These are phyloP conservation scores for Fagus sylvatica DNA, from an alignment of 306 rosid species.

Conservation along the genomic window DNA sequence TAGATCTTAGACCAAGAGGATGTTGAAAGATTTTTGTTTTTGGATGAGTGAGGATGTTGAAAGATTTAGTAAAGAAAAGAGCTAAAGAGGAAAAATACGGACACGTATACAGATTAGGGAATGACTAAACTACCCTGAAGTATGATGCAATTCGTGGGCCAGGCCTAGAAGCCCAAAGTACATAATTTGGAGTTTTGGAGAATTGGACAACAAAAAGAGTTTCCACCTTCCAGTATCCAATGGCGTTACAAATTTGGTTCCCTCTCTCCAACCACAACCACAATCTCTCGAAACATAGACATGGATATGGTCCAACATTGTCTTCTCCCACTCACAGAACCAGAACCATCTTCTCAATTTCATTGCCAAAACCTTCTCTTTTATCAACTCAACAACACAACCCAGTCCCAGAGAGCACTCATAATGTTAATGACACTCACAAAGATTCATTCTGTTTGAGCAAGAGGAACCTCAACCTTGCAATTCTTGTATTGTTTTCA, in stretches of 20 bases:
- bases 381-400: conserved; percentile 1
- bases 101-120: no score
- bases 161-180: no score
- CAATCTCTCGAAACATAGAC: conserved; percentile 19
- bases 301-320: background rate
- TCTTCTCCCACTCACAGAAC: conserved; percentile 17
- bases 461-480: conserved; percentile 53
- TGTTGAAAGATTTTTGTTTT: no score
- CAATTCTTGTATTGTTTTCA: conserved; percentile 38
- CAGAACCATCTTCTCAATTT: conserved; percentile 25
- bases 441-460: conserved; percentile 19
- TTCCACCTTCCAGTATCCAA: background rate
- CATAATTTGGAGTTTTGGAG: no score
- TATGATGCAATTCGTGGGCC: no score
- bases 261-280: conserved; percentile 15
- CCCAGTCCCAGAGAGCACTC: conserved; percentile 2
- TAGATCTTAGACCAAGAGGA: no score
- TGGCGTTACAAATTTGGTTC: conserved; percentile 32
- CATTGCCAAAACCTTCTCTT: conserved; percentile 21
- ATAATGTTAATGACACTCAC: conserved; percentile 8
- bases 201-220: no score
- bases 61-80: no score
- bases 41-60: no score
- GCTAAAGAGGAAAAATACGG: no score
- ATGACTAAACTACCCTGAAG: no score